Evolutionary conservation across 306 rosid species (phyloP).

Genomic region (Lupinus albus): DNA sequence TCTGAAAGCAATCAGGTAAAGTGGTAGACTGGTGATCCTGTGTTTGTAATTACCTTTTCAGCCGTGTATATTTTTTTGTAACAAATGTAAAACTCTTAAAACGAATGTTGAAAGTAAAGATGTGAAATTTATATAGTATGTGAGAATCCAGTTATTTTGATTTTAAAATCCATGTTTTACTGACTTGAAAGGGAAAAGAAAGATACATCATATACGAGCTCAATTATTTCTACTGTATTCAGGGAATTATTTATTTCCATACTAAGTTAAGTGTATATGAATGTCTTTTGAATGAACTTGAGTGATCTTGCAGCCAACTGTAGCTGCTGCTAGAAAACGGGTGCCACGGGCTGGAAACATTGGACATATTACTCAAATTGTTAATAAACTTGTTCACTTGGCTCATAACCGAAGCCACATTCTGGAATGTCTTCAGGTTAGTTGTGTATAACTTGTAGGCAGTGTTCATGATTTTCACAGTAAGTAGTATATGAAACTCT

Average conservation of each 20-base stretch:
- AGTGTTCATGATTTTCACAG: slow-evolving; percentile 24
- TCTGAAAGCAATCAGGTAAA: slow-evolving; percentile 68
- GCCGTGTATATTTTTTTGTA: slow-evolving; percentile 3
- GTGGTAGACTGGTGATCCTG: slow-evolving; percentile 24
- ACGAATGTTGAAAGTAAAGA: neutral
- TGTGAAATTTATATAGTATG: neutral
- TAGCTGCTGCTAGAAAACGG: slow-evolving; percentile 63
- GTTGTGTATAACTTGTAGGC: slow-evolving; percentile 32
- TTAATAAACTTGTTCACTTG: slow-evolving; percentile 75
- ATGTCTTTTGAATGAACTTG: slow-evolving; percentile 38
- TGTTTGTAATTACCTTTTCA: neutral
- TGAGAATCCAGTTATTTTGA: slow-evolving; percentile 18
- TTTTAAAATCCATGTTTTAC: slow-evolving; percentile 25
- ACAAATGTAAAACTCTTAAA: slow-evolving; percentile 5
- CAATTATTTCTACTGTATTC: too few relatives aligned
- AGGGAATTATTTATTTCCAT: neutral
- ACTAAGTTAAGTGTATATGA: neutral
- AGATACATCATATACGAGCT: neutral
- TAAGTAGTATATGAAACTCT: neutral
- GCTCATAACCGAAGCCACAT: slow-evolving; percentile 64
- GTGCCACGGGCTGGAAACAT: slow-evolving; percentile 79
- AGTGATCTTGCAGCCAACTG: slow-evolving; percentile 66
- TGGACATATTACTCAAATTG: slow-evolving; percentile 81
- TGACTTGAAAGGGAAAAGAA: slow-evolving; percentile 22
- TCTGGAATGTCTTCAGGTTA: slow-evolving; percentile 74